Percentiles rank a stretch among this genome's conserved stretches.
These are phyloP conservation scores for Colletotrichum destructivum DNA, from an alignment of 2,329 filamentous ascomycete species.

Conservation along the genomic window DNA sequence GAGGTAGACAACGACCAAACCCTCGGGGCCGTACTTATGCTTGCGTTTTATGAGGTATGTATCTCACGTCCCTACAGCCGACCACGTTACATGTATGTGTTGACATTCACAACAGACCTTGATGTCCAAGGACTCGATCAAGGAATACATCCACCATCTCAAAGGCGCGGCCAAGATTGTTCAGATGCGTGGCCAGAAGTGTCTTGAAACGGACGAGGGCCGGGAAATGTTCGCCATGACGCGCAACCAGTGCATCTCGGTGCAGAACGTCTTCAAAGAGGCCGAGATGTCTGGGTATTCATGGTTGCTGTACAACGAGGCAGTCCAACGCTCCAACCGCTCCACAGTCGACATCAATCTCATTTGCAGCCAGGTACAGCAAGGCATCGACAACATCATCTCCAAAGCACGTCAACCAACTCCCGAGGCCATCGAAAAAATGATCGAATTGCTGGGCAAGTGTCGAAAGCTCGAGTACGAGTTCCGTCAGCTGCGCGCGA, in stretches of 20 bases:
- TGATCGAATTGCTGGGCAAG: constrained; percentile 29
- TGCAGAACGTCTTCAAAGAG: constrained; percentile 42
- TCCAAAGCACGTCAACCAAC: constrained; percentile 11
- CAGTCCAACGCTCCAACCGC: constrained; percentile 28
- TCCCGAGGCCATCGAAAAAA: constrained; percentile 23
- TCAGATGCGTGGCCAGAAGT: constrained; percentile 40
- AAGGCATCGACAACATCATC: constrained; percentile 38
- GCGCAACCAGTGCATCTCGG: constrained; percentile 43
- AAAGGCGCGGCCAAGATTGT: constrained; percentile 45
- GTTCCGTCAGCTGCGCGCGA: constrained; percentile 33
- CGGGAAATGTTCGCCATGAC: constrained; percentile 45
- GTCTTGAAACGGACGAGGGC: constrained; percentile 41
- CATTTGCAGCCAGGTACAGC: constrained; percentile 40
- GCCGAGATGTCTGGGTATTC: constrained; percentile 40
- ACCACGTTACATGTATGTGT: background rate
- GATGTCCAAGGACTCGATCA: constrained; percentile 43
- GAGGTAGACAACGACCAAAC: constrained; percentile 39
- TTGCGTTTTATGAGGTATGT: constrained; percentile 43
- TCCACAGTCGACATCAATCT: constrained; percentile 43
- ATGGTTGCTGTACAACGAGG: constrained; percentile 43
- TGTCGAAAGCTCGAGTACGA: constrained; percentile 31
- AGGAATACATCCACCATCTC: constrained; percentile 45
- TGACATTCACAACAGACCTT: constrained; percentile 18
- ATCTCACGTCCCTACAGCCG: fast-evolving
- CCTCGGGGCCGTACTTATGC: constrained; percentile 40